Evolutionary conservation across 2,329 filamentous ascomycete species (phyloP).

Genomic region (Dactylellina sp.): DNA sequence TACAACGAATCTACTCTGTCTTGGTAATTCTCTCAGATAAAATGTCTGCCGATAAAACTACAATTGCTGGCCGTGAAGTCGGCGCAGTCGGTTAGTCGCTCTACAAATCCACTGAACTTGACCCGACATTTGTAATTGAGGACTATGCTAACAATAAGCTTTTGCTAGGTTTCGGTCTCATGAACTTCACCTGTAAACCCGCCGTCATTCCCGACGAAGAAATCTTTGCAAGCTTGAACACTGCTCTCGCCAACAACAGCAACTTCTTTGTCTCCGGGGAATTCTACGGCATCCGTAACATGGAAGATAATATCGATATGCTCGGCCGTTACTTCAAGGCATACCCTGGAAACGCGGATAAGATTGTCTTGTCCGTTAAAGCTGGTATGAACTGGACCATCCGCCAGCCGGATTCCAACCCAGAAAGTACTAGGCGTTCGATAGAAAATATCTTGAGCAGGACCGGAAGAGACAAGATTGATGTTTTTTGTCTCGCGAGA

Average conservation of each 20-base stretch:
- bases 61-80: slow-evolving; percentile 38
- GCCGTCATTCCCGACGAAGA: slow-evolving; percentile 65
- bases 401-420: slow-evolving; percentile 67
- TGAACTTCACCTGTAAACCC: slow-evolving; percentile 62
- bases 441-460: slow-evolving; percentile 70
- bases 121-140: no score
- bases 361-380: slow-evolving; percentile 74
- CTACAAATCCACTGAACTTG: background rate
- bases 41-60: slow-evolving; percentile 12
- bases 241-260: slow-evolving; percentile 64
- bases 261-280: slow-evolving; percentile 74
- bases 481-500: slow-evolving; percentile 72
- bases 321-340: slow-evolving; percentile 73
- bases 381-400: slow-evolving; percentile 66
- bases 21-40: no score
- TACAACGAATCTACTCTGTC: no score
- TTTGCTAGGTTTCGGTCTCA: slow-evolving; percentile 55
- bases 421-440: slow-evolving; percentile 69
- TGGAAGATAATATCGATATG: slow-evolving; percentile 70
- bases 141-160: no score
- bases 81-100: slow-evolving; percentile 16
- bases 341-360: slow-evolving; percentile 72
- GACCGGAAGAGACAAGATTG: slow-evolving; percentile 70
- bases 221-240: slow-evolving; percentile 70
- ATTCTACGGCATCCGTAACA: slow-evolving; percentile 72